Conservation (phyloP, 805 yeast species). For the Saturnispora saitoi region DNA sequence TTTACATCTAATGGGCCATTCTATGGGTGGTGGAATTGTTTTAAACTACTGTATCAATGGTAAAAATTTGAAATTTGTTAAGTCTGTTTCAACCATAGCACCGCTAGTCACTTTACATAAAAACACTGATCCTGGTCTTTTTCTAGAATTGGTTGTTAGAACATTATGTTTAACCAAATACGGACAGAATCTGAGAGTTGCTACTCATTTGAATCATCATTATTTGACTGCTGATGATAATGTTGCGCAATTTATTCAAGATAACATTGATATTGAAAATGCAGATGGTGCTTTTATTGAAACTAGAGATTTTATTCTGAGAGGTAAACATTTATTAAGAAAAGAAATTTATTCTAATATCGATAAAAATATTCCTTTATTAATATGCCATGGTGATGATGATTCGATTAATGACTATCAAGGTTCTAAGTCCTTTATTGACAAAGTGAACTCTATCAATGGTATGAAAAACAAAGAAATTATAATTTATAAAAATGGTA, state of each 20-base stretch:
- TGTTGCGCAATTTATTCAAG: constrained; percentile 38
- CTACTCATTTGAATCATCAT: constrained; percentile 48
- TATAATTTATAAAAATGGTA: constrained; percentile 25
- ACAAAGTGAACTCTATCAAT: constrained; percentile 19
- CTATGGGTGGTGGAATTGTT: constrained; percentile 76
- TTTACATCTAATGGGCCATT: constrained; percentile 54
- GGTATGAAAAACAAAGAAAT: constrained; percentile 25
- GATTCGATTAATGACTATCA: constrained; percentile 52
- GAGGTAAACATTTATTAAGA: constrained; percentile 48
- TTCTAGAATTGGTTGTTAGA: constrained; percentile 36
- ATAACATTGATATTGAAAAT: constrained; percentile 32
- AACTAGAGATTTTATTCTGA: constrained; percentile 49
- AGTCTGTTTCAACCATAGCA: constrained; percentile 43
- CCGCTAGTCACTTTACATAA: constrained; percentile 57
- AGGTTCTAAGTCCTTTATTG: constrained; percentile 37
- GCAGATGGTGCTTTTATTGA: constrained; percentile 50
- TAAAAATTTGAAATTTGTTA: constrained; percentile 35
- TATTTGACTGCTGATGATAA: constrained; percentile 42
- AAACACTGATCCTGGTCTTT: constrained; percentile 43
- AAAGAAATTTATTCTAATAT: constrained; percentile 30
- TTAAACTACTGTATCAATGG: constrained; percentile 57
- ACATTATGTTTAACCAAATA: constrained; percentile 38
- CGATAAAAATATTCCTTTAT: constrained; percentile 36
- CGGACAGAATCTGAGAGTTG: constrained; percentile 32
- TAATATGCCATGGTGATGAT: constrained; percentile 53